phyloP scores from a whole-genome alignment of 148 eudicot genomes.

The Persicaria tinctoria region DNA sequence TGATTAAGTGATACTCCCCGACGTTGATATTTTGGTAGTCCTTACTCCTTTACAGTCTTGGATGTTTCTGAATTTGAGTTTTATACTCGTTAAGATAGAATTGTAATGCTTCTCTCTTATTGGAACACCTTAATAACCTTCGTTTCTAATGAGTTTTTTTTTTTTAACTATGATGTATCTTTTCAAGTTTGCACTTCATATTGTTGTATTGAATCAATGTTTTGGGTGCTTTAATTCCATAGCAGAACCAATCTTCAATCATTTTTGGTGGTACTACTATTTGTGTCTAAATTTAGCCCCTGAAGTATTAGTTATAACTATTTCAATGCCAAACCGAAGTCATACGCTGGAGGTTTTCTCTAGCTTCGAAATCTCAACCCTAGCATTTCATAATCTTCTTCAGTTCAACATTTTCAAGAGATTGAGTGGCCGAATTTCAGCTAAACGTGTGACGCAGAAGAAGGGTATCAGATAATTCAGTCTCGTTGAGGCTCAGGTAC shows the following conservation, averaged over 20 bases:
- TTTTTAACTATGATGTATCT: background rate
- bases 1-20: background rate
- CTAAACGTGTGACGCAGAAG: constrained; percentile 35
- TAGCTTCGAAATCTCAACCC: background rate
- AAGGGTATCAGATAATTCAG: constrained; percentile 38
- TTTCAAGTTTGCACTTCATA: background rate
- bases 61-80: background rate
- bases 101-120: background rate
- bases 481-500: constrained; percentile 27
- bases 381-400: background rate
- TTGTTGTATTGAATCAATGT: background rate
- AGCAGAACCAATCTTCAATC: background rate
- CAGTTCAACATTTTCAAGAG: constrained; percentile 6
- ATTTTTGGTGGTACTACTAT: background rate
- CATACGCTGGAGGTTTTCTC: no score
- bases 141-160: background rate
- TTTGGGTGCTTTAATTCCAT: background rate
- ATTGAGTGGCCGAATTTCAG: constrained; percentile 6
- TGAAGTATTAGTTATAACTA: no score
- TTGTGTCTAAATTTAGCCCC: no score
- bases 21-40: background rate
- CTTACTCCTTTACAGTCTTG: no score
- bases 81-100: background rate
- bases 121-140: background rate
- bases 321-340: no score